Conservation (phyloP, 306 rosid genomes). For the Castanea sativa region DNA sequence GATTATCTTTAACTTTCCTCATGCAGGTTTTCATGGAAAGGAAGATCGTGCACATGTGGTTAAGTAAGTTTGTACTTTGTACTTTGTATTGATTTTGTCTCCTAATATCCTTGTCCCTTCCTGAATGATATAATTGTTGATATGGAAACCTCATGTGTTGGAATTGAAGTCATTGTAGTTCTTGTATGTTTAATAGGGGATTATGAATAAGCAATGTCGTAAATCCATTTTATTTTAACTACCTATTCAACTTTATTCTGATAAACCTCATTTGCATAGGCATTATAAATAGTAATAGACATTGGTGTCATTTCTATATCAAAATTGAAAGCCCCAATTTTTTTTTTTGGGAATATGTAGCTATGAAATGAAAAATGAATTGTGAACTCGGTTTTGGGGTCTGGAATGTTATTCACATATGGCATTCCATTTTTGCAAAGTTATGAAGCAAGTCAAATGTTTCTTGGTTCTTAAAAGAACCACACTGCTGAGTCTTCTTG, state of each 20-base stretch:
- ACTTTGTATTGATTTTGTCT: neutral
- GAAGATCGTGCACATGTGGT: slow-evolving; percentile 24
- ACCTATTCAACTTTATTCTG: neutral
- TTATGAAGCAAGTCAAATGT: no score
- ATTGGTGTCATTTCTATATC: neutral
- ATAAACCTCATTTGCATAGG: neutral
- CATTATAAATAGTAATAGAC: neutral
- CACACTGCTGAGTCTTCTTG: no score
- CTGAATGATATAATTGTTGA: neutral
- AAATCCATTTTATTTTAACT: neutral
- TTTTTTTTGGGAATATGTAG: neutral
- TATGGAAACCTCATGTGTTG: neutral
- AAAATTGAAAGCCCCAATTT: neutral
- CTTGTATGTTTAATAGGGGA: neutral
- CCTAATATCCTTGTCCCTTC: neutral
- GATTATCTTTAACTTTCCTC: neutral
- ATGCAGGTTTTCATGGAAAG: neutral
- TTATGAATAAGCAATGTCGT: neutral
- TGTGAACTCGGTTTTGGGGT: neutral
- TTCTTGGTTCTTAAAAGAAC: no score
- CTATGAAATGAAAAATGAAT: neutral
- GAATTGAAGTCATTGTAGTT: neutral
- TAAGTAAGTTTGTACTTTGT: slow-evolving; percentile 29
- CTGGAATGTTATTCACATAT: neutral
- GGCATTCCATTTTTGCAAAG: neutral